phyloP scores from a whole-genome alignment of 345 rosid species.

The Kernera saxatilis region DNA sequence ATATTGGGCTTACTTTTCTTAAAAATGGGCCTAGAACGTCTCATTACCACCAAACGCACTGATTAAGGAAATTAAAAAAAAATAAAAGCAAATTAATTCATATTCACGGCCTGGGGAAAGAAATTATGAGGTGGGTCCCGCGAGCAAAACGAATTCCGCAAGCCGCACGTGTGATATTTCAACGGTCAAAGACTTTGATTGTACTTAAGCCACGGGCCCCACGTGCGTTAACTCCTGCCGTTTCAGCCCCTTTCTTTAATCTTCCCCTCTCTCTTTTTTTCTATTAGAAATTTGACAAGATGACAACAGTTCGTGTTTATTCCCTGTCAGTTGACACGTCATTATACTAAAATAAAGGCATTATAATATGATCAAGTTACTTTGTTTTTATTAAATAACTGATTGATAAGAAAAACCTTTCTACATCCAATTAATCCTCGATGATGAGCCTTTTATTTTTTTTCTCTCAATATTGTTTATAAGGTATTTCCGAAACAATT shows the following conservation, averaged over 20 bases:
- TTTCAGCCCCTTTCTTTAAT: neutral
- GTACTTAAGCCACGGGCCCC: conserved; percentile 6
- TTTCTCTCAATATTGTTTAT: neutral
- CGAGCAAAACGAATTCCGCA: neutral
- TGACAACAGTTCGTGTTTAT: conserved; percentile 34
- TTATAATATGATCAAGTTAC: neutral
- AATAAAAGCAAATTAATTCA: neutral
- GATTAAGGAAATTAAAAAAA: neutral
- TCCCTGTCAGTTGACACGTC: conserved; percentile 23
- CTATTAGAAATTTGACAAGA: neutral
- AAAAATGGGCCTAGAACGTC: neutral
- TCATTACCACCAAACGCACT: neutral
- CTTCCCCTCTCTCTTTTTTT: neutral
- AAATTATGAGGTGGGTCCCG: neutral
- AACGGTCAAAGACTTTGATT: conserved; percentile 27
- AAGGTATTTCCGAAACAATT: neutral
- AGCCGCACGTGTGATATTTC: conserved; percentile 12
- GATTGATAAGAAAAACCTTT: neutral
- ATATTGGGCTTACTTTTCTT: neutral
- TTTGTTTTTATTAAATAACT: neutral
- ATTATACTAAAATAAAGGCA: neutral
- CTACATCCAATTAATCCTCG: neutral
- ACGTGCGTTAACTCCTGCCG: conserved; percentile 19
- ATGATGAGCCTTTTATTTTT: neutral
- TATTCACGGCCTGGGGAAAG: neutral